These are phyloP conservation scores for Cercophora newfieldiana DNA, from an alignment of 495 filamentous ascomycete genomes.

Conservation along the genomic window DNA sequence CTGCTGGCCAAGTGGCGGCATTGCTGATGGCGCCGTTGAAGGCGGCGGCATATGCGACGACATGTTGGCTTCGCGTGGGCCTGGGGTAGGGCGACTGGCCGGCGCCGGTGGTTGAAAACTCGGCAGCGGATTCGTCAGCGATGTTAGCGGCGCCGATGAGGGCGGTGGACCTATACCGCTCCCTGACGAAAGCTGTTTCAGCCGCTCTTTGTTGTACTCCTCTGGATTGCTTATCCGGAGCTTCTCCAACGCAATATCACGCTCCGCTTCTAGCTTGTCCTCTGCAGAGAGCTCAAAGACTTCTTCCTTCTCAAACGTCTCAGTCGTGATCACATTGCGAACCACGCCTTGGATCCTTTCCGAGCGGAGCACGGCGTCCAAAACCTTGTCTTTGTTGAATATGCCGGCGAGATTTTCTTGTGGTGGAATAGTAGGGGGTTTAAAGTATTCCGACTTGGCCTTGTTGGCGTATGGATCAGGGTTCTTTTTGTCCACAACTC, in stretches of 20 bases:
- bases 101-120: not conserved
- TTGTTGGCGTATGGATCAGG: constrained; percentile 57
- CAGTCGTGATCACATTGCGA: constrained; percentile 39
- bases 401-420: constrained; percentile 55
- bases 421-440: constrained; percentile 52
- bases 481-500: constrained; percentile 83
- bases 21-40: no score
- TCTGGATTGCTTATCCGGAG: constrained; percentile 30
- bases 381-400: constrained; percentile 64
- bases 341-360: constrained; percentile 26
- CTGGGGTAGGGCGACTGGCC: not conserved
- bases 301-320: constrained; percentile 50
- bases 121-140: not conserved
- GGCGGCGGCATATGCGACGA: not conserved
- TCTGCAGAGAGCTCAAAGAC: constrained; percentile 38
- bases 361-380: constrained; percentile 64
- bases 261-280: constrained; percentile 34
- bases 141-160: not conserved
- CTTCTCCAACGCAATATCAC: constrained; percentile 30
- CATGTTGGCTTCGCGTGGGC: not conserved
- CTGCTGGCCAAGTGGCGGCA: no score
- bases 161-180: not conserved
- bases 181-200: no score
- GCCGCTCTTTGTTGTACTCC: constrained; percentile 25
- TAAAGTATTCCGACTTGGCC: constrained; percentile 57